Evolutionary conservation across 345 rosid genomes (phyloP).

Genomic region (Hibiscus syriacus): DNA sequence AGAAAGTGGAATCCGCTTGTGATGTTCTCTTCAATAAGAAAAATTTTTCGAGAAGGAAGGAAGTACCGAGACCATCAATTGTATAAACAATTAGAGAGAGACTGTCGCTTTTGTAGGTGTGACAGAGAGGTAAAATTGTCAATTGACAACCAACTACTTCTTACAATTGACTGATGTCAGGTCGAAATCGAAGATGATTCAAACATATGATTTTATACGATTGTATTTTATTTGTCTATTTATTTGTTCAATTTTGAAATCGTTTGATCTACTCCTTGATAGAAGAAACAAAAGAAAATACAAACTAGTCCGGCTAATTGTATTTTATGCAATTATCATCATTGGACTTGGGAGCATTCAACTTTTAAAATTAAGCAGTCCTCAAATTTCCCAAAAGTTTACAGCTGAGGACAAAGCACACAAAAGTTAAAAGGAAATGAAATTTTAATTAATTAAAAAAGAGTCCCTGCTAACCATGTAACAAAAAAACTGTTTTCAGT

Average conservation of each 20-base stretch:
- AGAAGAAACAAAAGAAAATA: constrained; percentile 6
- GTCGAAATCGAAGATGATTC: too few species aligned
- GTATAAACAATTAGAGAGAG: too few species aligned
- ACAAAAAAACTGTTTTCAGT: constrained; percentile 10
- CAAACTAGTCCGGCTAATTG: background rate
- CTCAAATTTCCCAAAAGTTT: background rate
- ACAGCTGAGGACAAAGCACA: constrained; percentile 14
- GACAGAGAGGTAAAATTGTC: too few species aligned
- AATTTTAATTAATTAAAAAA: background rate
- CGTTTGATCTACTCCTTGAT: background rate
- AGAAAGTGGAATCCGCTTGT: too few species aligned
- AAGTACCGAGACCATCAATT: too few species aligned
- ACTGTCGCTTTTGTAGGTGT: too few species aligned
- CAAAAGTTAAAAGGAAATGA: constrained; percentile 1
- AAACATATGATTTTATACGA: too few species aligned
- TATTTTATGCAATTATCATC: background rate
- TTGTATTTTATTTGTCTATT: too few species aligned
- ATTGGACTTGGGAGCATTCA: background rate
- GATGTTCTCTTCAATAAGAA: too few species aligned
- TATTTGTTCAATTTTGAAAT: background rate
- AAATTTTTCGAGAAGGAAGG: too few species aligned
- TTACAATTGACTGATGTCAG: too few species aligned
- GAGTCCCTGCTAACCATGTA: background rate
- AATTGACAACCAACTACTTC: too few species aligned
- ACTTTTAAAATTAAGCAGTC: background rate